Evolutionary conservation across 495 filamentous ascomycete genomes (phyloP), one percentile per base, ranked within the genome.

Genomic region (Aspergillus leporis): DNA sequence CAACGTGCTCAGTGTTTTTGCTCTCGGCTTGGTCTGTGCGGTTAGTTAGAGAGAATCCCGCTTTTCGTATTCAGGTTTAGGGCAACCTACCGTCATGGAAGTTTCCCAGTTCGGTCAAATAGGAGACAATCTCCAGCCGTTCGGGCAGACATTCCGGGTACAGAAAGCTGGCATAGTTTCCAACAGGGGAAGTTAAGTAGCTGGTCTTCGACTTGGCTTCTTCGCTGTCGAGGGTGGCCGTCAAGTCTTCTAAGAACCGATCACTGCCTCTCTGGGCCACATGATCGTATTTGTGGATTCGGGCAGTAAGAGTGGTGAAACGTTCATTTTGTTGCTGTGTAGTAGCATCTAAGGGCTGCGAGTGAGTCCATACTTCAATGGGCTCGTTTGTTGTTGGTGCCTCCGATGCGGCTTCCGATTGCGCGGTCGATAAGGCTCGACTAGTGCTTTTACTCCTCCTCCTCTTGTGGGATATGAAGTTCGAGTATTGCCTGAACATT

Each of bases 51-150:
- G 9, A 16, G n/a, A 32, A 14, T 5, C 1, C n/a, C n/a, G 16
- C n/a, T 12, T 14, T 13, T 32, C 8, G 13, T 32, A 18, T 2
- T 14, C 16, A 31, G 49, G 19, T 25, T 58, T 18, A 12, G 16
- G 18, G 51, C 23, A 19, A 57, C 55, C 28, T 65, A 77, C 72
- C 77, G 59, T 80, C 76, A 58, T 79, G 64, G 4, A 79, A 58
- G 52, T 75, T 78, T 9, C 67, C 74, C 56, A 74, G 74, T 51
- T 81, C 78, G 51, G 72, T 74, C 9, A 70, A 69, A 57, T 80
- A 80, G 6, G 68, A 66, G 31, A 77, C 58, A 10, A 76, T 60
- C 61, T 78, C 74, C 2, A 80, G 63, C 30, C 76, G 54, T 10
- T 78, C 78, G 9, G 75, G 76, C 8, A 74, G 46, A 48, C 70